phyloP scores from a whole-genome alignment of 2,329 filamentous ascomycete genomes.

The Orbilia javanica region DNA sequence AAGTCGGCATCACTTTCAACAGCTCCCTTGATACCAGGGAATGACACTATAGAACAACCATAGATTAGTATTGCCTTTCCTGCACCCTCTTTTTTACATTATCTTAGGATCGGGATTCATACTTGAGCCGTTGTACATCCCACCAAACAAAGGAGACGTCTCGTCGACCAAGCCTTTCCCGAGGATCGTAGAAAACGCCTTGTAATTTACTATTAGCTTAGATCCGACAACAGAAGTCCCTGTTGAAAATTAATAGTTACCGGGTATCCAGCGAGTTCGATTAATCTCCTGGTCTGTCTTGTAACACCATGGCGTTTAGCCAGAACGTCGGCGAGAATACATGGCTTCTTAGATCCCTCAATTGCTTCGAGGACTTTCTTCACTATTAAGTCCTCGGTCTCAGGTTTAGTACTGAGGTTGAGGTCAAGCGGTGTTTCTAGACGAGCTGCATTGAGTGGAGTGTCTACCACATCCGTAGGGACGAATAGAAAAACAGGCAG shows the following conservation, averaged over 20 bases:
- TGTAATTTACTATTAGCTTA: neutral
- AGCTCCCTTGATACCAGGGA: slow-evolving; percentile 52
- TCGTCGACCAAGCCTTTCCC: slow-evolving; percentile 53
- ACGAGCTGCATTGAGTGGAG: slow-evolving; percentile 63
- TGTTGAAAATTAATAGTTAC: neutral
- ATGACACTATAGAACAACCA: slow-evolving; percentile 26
- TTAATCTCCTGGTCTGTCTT: slow-evolving; percentile 37
- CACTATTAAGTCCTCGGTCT: slow-evolving; percentile 63
- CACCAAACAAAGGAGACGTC: slow-evolving; percentile 40
- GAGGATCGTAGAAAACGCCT: slow-evolving; percentile 56
- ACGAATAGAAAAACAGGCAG: slow-evolving; percentile 72
- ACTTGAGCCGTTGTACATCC: slow-evolving; percentile 55
- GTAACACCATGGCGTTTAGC: slow-evolving; percentile 51
- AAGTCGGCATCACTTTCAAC: slow-evolving; percentile 46
- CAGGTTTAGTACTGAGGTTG: slow-evolving; percentile 59
- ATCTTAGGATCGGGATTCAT: neutral
- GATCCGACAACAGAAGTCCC: neutral
- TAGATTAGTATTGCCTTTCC: neutral
- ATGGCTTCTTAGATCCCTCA: slow-evolving; percentile 67
- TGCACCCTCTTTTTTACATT: neutral
- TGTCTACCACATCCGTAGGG: slow-evolving; percentile 70
- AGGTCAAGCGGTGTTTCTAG: slow-evolving; percentile 62
- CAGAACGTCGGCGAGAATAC: slow-evolving; percentile 69
- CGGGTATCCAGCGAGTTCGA: slow-evolving; percentile 47
- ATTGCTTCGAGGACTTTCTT: slow-evolving; percentile 66